Conservation (phyloP, 345 rosid species). For the Odontarrhena argentea region DNA sequence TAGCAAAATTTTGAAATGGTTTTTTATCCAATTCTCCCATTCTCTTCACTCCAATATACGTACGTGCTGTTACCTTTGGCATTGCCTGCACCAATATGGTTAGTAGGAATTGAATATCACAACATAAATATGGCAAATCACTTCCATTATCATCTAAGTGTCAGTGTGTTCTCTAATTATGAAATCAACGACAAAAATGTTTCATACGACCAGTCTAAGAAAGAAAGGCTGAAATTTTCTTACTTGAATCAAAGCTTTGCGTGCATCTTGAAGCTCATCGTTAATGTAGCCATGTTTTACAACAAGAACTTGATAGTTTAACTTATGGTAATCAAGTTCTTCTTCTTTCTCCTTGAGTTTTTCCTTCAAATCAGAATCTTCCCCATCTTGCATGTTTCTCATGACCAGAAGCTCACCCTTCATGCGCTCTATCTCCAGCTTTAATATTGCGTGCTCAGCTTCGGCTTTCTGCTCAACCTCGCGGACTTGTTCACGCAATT, state of each 20-base stretch:
- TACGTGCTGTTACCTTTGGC: conserved; percentile 7
- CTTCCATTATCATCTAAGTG: no score
- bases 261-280: conserved; percentile 44
- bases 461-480: conserved; percentile 60
- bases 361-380: conserved; percentile 45
- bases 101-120: no score
- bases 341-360: conserved; percentile 62
- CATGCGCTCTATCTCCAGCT: conserved; percentile 74
- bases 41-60: conserved; percentile 30
- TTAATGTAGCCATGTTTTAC: conserved; percentile 32
- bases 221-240: conserved; percentile 18
- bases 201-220: background rate
- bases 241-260: conserved; percentile 40
- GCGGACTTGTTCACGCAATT: conserved; percentile 51
- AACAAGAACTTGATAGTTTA: conserved; percentile 44
- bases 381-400: conserved; percentile 70
- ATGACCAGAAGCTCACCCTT: conserved; percentile 60
- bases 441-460: conserved; percentile 61
- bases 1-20: conserved; percentile 32
- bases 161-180: no score
- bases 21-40: conserved; percentile 38
- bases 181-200: background rate
- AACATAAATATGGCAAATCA: no score
- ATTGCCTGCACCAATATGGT: conserved; percentile 26
- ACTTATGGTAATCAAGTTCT: conserved; percentile 47